Evolutionary conservation across 768 basidiomycete genomes (phyloP).

Genomic region (Termitomyces sp.): DNA sequence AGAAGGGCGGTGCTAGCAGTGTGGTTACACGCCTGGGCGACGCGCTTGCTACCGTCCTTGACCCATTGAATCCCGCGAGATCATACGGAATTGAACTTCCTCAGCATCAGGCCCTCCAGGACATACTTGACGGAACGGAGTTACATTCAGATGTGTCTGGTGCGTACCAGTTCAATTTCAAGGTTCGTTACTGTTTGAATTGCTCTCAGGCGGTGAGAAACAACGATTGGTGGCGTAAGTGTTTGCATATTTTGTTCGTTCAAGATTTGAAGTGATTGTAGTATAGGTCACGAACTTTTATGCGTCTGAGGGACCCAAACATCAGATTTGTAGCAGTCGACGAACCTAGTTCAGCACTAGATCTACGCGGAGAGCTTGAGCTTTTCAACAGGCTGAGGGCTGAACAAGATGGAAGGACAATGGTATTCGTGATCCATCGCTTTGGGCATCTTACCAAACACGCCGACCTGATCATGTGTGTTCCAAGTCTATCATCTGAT

Average conservation of each 20-base stretch:
- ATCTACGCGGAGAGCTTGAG: conserved; percentile 35
- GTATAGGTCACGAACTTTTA: conserved; percentile 25
- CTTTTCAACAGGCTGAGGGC: conserved; percentile 29
- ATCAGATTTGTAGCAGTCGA: conserved; percentile 37
- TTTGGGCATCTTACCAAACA: conserved; percentile 30
- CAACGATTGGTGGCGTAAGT: conserved; percentile 23
- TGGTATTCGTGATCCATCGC: conserved; percentile 32
- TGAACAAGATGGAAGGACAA: conserved; percentile 29
- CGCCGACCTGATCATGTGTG: conserved; percentile 31
- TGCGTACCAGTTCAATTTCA: not conserved
- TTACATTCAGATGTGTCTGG: conserved; percentile 9
- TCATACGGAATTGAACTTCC: conserved; percentile 4
- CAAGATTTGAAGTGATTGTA: not conserved
- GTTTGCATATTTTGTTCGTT: not conserved
- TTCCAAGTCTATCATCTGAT: not conserved
- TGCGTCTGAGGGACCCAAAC: conserved; percentile 19
- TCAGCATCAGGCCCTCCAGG: conserved; percentile 8
- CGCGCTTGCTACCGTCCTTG: conserved; percentile 14
- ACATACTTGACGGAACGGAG: conserved; percentile 11
- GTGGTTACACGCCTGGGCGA: conserved; percentile 6
- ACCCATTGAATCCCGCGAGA: conserved; percentile 3
- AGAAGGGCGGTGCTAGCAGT: conserved; percentile 19
- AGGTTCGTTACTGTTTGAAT: not conserved
- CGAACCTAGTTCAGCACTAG: conserved; percentile 43
- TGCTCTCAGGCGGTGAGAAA: conserved; percentile 16